A percentile compares a stretch with the other conserved stretches of the same genome.
Evolutionary conservation across 306 rosid genomes (phyloP).

Genomic region (Sindora glabra): DNA sequence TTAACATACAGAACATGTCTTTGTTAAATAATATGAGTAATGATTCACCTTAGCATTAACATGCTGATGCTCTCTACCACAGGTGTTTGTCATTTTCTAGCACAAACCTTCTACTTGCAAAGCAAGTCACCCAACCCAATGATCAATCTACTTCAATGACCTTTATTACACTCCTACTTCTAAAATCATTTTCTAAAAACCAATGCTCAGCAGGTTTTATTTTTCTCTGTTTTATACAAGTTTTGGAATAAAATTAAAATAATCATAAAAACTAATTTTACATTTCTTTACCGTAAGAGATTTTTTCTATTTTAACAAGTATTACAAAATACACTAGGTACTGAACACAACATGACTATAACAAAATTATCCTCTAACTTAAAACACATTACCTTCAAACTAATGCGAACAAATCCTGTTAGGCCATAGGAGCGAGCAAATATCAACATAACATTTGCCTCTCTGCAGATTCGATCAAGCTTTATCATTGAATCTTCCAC

Average conservation of each 20-base stretch:
- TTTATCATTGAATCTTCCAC: constrained; percentile 78
- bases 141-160: constrained; percentile 11
- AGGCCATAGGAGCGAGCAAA: constrained; percentile 97
- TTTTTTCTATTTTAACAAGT: constrained; percentile 2
- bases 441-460: constrained; percentile 67
- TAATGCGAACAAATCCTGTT: constrained; percentile 83
- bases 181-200: constrained; percentile 3
- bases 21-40: not conserved
- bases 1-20: constrained; percentile 10
- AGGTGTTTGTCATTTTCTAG: constrained; percentile 10
- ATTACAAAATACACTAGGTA: not conserved
- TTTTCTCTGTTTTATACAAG: constrained; percentile 6
- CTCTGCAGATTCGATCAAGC: constrained; percentile 86
- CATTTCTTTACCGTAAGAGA: not conserved
- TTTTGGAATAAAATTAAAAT: not conserved
- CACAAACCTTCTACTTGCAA: not conserved
- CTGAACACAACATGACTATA: not conserved
- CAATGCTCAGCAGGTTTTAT: not conserved
- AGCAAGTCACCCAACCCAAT: not conserved
- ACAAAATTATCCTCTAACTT: not conserved
- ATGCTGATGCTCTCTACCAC: not conserved
- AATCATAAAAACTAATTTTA: not conserved
- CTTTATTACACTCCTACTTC: constrained; percentile 7
- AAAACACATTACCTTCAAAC: constrained; percentile 60
- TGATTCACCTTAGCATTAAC: too few species aligned